Base-by-base conservation (phyloP, 164 flowering plant species). In the Nelumbo lutea region DNA sequence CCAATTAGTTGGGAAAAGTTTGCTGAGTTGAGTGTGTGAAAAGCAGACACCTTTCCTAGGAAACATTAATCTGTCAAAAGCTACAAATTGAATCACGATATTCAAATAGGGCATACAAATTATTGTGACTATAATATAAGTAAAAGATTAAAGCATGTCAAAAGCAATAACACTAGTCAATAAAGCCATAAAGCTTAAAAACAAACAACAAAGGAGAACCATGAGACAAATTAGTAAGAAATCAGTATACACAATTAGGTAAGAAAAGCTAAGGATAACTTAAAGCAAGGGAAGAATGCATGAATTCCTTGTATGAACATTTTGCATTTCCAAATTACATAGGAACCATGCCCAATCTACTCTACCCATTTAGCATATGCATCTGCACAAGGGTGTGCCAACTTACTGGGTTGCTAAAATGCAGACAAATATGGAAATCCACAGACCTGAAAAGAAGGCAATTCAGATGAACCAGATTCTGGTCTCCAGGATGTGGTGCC, bases 401-500 rank as follows among this genome's bases (percentile, higher is more conserved):
- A 4, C 13, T 62, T 38, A 11, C 41, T 52, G 27, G 27, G 27
- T 27, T 27, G 27, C 27, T 43, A 59, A 68, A 66, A 13, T 51
- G 13, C 55, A 51, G 55, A 2, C 10, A 7, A 51, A 51, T 8
- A 7, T 8, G 55, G 11, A 51, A 51, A 38, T 39, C 38, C 47
- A 70, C 8, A 5, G 68, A 70, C 98, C 98, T 92, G 97, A 69
- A 76, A 59, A 48, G 90, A 58, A 41, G 87, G 72, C 69, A 77
- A 62, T 61, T 76, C 84, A 76, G 90, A 78, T 63, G 86, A 73
- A 70, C 70, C 71, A 56, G 86, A 47, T 60, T 84, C 92, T 60
- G 84, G 88, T 70, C 74, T 80, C 91, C 89, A 86, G 47, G 83
- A 76, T 57, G 83, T 80, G 71, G 77, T 70, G 66, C 73, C 83